Evolutionary conservation across 2,329 filamentous ascomycete genomes (phyloP).

Genomic region (Alternaria arborescens): DNA sequence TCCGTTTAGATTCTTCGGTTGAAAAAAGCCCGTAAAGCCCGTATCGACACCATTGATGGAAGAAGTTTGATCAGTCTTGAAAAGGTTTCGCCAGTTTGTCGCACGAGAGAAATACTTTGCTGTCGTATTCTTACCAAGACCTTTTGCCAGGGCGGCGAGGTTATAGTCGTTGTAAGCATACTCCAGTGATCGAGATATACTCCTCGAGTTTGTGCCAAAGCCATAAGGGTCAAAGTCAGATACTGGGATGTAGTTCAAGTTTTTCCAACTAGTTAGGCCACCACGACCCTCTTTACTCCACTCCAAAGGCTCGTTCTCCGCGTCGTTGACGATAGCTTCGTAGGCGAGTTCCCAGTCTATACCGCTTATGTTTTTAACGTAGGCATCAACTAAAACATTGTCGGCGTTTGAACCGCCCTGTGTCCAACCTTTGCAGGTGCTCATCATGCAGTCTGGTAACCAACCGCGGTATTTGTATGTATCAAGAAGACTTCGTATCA

Average conservation of each 20-base stretch:
- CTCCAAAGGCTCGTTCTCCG: slow-evolving; percentile 52
- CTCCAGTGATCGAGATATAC: slow-evolving; percentile 54
- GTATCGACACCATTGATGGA: slow-evolving; percentile 62
- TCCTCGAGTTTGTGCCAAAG: slow-evolving; percentile 53
- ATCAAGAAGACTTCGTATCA: slow-evolving; percentile 76
- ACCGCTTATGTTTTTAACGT: slow-evolving; percentile 69
- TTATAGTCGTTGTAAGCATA: slow-evolving; percentile 60
- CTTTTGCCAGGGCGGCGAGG: slow-evolving; percentile 69
- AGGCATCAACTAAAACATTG: slow-evolving; percentile 73
- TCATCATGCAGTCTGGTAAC: slow-evolving; percentile 80
- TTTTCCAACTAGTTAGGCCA: slow-evolving; percentile 50
- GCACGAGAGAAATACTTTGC: slow-evolving; percentile 66
- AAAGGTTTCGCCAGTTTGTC: slow-evolving; percentile 74
- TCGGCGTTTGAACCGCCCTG: slow-evolving; percentile 82
- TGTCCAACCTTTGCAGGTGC: slow-evolving; percentile 76
- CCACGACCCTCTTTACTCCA: slow-evolving; percentile 51
- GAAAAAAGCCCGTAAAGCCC: slow-evolving; percentile 74
- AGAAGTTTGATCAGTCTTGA: slow-evolving; percentile 53
- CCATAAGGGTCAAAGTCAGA: slow-evolving; percentile 55
- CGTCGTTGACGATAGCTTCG: slow-evolving; percentile 50
- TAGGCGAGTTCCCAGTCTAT: slow-evolving; percentile 51
- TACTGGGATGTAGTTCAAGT: slow-evolving; percentile 49
- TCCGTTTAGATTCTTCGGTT: slow-evolving; percentile 71
- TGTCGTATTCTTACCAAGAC: slow-evolving; percentile 63
- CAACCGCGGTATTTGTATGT: slow-evolving; percentile 76